These are phyloP conservation scores for Zhuliangozyma blackwelliae DNA, from an alignment of 1,139 yeast genomes.

Conservation along the genomic window DNA sequence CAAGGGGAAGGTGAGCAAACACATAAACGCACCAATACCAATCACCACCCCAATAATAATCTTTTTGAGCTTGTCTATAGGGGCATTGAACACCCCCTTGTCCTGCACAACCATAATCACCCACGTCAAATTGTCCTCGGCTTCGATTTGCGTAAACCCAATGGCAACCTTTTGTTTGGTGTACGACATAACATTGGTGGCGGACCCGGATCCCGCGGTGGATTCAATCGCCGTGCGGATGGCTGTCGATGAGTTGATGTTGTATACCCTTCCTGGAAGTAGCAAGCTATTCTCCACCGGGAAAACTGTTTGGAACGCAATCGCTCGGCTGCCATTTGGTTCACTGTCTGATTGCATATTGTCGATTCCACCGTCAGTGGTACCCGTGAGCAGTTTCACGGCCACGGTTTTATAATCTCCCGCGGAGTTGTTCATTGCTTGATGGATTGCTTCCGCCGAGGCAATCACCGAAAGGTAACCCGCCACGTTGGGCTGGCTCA, in stretches of 20 bases:
- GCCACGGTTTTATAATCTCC: constrained; percentile 32
- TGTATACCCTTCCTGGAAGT: constrained; percentile 22
- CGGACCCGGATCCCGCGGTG: constrained; percentile 40
- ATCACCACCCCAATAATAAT: constrained; percentile 76
- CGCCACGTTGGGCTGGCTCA: constrained; percentile 53
- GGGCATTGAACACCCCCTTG: constrained; percentile 54
- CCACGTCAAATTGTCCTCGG: constrained; percentile 58
- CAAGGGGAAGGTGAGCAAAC: constrained; percentile 71
- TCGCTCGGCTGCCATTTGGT: constrained; percentile 10
- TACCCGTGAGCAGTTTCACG: constrained; percentile 26
- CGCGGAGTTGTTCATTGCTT: constrained; percentile 44
- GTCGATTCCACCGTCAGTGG: constrained; percentile 9
- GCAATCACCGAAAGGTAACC: constrained; percentile 73
- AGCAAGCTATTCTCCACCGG: constrained; percentile 19
- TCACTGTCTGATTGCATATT: constrained; percentile 5
- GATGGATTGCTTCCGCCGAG: constrained; percentile 49
- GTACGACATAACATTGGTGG: constrained; percentile 41
- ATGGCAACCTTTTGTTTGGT: constrained; percentile 52
- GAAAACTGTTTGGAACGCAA: constrained; percentile 35
- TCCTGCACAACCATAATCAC: constrained; percentile 70
- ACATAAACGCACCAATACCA: constrained; percentile 74
- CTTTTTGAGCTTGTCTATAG: constrained; percentile 57
- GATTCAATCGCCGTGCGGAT: constrained; percentile 32
- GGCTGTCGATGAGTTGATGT: constrained; percentile 31
- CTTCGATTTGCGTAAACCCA: constrained; percentile 60